These are phyloP conservation scores for Cicer arietinum DNA, from an alignment of 306 rosid genomes.

Conservation along the genomic window DNA sequence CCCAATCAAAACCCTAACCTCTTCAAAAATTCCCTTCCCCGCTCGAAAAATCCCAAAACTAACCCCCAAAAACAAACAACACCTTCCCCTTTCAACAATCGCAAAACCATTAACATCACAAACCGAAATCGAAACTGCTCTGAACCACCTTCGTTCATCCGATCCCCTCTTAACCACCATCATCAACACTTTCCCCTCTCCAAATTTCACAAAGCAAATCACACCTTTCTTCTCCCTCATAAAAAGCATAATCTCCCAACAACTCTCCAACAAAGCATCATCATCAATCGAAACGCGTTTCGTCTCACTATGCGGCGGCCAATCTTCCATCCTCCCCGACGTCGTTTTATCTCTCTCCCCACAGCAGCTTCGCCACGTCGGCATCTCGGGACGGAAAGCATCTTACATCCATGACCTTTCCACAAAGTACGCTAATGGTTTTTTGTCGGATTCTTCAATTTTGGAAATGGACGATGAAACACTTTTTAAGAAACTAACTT, in stretches of 20 bases:
- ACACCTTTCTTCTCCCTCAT: constrained; percentile 67
- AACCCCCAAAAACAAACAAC: neutral
- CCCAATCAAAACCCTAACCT: constrained; percentile 22
- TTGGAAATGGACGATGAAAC: constrained; percentile 74
- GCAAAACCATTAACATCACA: constrained; percentile 47
- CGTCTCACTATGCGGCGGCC: constrained; percentile 70
- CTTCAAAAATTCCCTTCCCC: constrained; percentile 63
- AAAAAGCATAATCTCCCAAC: constrained; percentile 72
- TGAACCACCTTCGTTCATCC: constrained; percentile 62
- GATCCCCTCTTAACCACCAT: constrained; percentile 56
- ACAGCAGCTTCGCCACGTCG: constrained; percentile 55
- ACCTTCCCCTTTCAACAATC: neutral
- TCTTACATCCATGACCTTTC: constrained; percentile 73
- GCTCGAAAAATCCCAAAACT: constrained; percentile 59
- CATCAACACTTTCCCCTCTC: constrained; percentile 58
- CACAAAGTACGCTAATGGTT: constrained; percentile 55
- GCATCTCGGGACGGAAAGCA: constrained; percentile 81
- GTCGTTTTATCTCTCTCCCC: constrained; percentile 54
- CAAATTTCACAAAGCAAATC: constrained; percentile 34
- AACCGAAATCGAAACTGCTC: constrained; percentile 59
- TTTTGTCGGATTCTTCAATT: constrained; percentile 61
- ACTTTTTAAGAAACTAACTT: constrained; percentile 50
- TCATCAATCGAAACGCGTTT: constrained; percentile 67
- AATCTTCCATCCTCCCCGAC: constrained; percentile 50
- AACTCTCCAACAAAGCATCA: constrained; percentile 72